Evolutionary conservation across 306 rosid species (phyloP).

Genomic region (Vachellia pachyceras): DNA sequence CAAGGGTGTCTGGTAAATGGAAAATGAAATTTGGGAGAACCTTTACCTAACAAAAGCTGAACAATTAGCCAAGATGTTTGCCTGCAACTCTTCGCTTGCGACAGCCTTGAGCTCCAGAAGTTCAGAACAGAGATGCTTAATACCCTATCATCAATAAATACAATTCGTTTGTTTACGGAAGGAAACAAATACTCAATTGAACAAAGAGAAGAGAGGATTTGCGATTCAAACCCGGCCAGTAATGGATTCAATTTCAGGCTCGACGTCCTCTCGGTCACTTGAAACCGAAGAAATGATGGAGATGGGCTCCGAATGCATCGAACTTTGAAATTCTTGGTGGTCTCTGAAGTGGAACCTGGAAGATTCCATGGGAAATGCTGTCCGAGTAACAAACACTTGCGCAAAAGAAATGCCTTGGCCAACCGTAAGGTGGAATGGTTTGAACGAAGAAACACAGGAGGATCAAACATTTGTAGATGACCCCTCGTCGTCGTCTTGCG

Average conservation of each 20-base stretch:
- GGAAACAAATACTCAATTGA: not conserved
- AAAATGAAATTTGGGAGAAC: not conserved
- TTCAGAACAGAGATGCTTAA: slow-evolving; percentile 81
- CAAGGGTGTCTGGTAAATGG: not conserved
- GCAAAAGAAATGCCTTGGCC: slow-evolving; percentile 7
- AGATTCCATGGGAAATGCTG: slow-evolving; percentile 57
- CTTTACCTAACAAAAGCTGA: slow-evolving; percentile 65
- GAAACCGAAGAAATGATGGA: slow-evolving; percentile 56
- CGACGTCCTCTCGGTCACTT: slow-evolving; percentile 44
- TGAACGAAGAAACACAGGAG: slow-evolving; percentile 3
- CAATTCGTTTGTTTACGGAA: not conserved
- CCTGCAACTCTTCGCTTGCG: slow-evolving; percentile 67
- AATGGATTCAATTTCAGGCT: slow-evolving; percentile 66
- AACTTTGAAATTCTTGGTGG: slow-evolving; percentile 54
- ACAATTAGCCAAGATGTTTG: slow-evolving; percentile 59
- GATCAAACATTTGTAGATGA: slow-evolving; percentile 7
- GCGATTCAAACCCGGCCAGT: slow-evolving; percentile 58
- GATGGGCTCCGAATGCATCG: slow-evolving; percentile 45
- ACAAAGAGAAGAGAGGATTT: not conserved
- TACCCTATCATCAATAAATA: slow-evolving; percentile 56
- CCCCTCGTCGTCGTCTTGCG: slow-evolving; percentile 37
- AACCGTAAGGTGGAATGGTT: not conserved
- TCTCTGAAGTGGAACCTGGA: slow-evolving; percentile 69
- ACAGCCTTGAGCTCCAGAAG: slow-evolving; percentile 73
- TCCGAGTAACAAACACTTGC: slow-evolving; percentile 4